Evolutionary conservation across 805 yeast species (phyloP), one percentile per base, ranked within the genome.

Genomic region (Blastobotrys americana): DNA sequence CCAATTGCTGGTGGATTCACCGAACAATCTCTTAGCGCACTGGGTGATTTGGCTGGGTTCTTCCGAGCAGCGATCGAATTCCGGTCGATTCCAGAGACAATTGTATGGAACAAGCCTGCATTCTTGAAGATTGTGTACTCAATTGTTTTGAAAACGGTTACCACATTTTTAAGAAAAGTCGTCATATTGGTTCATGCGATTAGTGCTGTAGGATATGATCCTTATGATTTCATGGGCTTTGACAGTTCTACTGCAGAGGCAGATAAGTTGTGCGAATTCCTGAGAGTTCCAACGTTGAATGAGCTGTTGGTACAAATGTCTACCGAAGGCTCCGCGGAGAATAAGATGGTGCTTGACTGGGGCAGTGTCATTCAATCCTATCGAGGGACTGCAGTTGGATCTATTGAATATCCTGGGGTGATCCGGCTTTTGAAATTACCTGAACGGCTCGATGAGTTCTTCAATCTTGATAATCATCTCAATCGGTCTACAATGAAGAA

Each of bases 401-500:
- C 52, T 5, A 46, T 83, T 17, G 78, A 76, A 33, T 86, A 77
- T 53, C 93, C 95, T 0, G 84, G 84, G 0, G 56, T 73, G 2
- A 64, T 82, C n/a, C 69, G 71, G 34, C 66, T 88, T 40, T 69
- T 83, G 18, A 68, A 73, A 25, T 68, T 88, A 15, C 96, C 96
- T 0, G 60, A 66, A 2, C 70, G 83, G 41, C 63, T 86, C 48
- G 89, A 83, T 57, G 69, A 67, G 33, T 79, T 87, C 50, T 85
- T 83, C 64, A 80, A 85, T 39, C 31, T 50, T 5, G 17, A 3
- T 34, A 44, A 15, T 38, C 47, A 1, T 55, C 50, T 8, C 42
- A 39, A 21, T 23, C 21, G 28, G 25, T 16, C 15, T 22, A n/a
- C 15, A 17, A 13, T 15, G 33, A 13, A 21, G 23, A 41, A 31